Percentiles rank a stretch among this genome's conserved stretches.
phyloP scores from a whole-genome alignment of 345 rosid genomes.

The Adansonia digitata region DNA sequence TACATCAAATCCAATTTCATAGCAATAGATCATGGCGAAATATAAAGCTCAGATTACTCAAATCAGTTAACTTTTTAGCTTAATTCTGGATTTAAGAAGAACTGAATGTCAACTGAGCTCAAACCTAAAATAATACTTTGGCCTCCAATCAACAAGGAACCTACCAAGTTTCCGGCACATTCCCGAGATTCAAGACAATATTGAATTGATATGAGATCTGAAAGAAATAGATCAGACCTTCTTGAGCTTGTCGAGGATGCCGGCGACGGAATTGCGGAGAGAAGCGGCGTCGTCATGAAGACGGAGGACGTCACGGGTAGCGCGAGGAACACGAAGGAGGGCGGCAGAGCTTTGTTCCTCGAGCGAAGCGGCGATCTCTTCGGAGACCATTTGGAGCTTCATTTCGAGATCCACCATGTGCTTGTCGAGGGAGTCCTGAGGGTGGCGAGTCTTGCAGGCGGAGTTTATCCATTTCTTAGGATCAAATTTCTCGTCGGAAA shows the following conservation, averaged over 20 bases:
- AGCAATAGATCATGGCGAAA: neutral
- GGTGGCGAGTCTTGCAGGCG: conserved; percentile 73
- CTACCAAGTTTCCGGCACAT: neutral
- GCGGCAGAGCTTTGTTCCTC: conserved; percentile 89
- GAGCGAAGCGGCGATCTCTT: conserved; percentile 93
- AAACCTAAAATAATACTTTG: neutral
- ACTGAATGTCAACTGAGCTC: neutral
- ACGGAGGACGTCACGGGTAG: conserved; percentile 86
- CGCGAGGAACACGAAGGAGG: conserved; percentile 93
- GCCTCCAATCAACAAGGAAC: neutral
- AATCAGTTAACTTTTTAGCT: neutral
- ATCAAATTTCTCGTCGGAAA: conserved; percentile 92
- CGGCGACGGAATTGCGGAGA: conserved; percentile 70
- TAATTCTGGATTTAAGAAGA: neutral
- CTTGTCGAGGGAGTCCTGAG: conserved; percentile 80
- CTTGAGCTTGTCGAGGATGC: conserved; percentile 86
- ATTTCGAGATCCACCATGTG: conserved; percentile 94
- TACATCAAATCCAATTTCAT: neutral
- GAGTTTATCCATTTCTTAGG: conserved; percentile 93
- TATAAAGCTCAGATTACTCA: neutral
- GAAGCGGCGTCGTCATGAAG: conserved; percentile 90
- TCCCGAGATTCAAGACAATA: conserved; percentile 12
- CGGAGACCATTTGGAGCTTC: conserved; percentile 98
- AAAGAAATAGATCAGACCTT: conserved; percentile 36
- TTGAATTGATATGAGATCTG: conserved; percentile 9